These are phyloP conservation scores for Tricholoma hemisulphureum DNA, from an alignment of 768 basidiomycete species.

Conservation along the genomic window DNA sequence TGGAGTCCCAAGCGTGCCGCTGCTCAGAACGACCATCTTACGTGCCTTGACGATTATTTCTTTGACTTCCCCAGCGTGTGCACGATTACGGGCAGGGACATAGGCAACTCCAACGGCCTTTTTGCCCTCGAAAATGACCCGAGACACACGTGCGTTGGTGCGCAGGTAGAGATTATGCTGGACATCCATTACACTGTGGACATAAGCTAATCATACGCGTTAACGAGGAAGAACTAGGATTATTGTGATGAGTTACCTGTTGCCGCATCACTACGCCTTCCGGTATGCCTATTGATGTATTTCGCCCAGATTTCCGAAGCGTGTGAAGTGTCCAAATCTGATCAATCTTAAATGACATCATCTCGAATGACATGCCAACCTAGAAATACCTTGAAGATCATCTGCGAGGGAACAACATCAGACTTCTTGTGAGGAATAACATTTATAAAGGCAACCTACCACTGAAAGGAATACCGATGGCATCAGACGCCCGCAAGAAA, in stretches of 20 bases:
- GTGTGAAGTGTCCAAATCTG: slow-evolving; percentile 58
- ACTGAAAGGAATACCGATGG: slow-evolving; percentile 62
- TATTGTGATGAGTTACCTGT: slow-evolving; percentile 41
- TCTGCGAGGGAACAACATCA: slow-evolving; percentile 33
- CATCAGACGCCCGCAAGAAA: slow-evolving; percentile 62
- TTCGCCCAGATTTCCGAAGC: slow-evolving; percentile 75
- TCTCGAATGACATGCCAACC: neutral
- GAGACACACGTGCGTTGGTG: slow-evolving; percentile 62
- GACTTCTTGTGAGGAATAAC: neutral
- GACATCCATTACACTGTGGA: slow-evolving; percentile 68
- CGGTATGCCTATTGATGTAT: slow-evolving; percentile 73
- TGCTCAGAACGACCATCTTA: slow-evolving; percentile 64
- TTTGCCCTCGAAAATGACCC: slow-evolving; percentile 70
- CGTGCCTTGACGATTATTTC: slow-evolving; percentile 68
- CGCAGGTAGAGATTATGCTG: slow-evolving; percentile 67
- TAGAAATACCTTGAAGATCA: slow-evolving; percentile 53
- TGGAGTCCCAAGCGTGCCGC: slow-evolving; percentile 68
- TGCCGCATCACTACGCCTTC: slow-evolving; percentile 69
- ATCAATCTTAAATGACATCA: neutral
- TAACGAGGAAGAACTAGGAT: neutral
- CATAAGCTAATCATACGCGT: slow-evolving; percentile 45
- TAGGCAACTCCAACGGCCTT: slow-evolving; percentile 74
- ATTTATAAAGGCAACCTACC: slow-evolving; percentile 36
- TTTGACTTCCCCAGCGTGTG: slow-evolving; percentile 44
- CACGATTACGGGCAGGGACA: slow-evolving; percentile 61